Percentiles rank a stretch among this genome's conserved stretches.
Conservation (phyloP, 768 basidiomycete genomes). For the Collybia sordida region DNA sequence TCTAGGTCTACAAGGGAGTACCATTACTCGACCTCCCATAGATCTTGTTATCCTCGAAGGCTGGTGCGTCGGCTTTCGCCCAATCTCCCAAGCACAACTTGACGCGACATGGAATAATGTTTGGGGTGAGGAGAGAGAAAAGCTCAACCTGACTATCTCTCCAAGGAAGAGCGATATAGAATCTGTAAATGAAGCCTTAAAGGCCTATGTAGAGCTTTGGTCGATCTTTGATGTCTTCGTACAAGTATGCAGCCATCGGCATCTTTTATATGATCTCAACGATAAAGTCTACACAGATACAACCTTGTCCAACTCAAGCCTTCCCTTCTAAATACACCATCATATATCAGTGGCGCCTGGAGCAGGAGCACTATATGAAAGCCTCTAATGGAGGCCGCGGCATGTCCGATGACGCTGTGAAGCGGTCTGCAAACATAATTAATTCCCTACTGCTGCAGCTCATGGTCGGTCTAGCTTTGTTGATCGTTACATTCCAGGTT, state of each 20-base stretch:
- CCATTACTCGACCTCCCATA: constrained; percentile 37
- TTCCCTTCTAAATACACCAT: constrained; percentile 40
- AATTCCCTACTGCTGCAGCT: not conserved
- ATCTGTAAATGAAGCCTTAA: constrained; percentile 62
- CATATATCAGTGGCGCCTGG: constrained; percentile 84
- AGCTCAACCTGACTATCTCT: constrained; percentile 33
- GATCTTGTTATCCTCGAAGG: constrained; percentile 94
- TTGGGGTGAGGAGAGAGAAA: constrained; percentile 39
- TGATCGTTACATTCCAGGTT: constrained; percentile 92
- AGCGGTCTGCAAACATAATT: constrained; percentile 46
- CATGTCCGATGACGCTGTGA: constrained; percentile 79
- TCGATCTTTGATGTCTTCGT: constrained; percentile 69
- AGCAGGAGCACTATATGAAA: constrained; percentile 93
- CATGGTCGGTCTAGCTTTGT: constrained; percentile 53
- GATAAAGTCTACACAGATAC: constrained; percentile 12
- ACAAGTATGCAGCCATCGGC: constrained; percentile 49
- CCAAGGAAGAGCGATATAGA: constrained; percentile 52
- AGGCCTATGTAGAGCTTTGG: constrained; percentile 69
- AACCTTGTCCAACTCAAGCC: constrained; percentile 18
- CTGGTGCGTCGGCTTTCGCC: constrained; percentile 91
- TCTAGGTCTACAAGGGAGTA: constrained; percentile 34
- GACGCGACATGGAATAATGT: constrained; percentile 50
- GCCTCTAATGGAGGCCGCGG: constrained; percentile 78
- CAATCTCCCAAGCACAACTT: constrained; percentile 52
- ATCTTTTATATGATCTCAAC: not conserved